Evolutionary conservation across 2,329 filamentous ascomycete species (phyloP).

Genomic region (Pestalotiopsis sp.): DNA sequence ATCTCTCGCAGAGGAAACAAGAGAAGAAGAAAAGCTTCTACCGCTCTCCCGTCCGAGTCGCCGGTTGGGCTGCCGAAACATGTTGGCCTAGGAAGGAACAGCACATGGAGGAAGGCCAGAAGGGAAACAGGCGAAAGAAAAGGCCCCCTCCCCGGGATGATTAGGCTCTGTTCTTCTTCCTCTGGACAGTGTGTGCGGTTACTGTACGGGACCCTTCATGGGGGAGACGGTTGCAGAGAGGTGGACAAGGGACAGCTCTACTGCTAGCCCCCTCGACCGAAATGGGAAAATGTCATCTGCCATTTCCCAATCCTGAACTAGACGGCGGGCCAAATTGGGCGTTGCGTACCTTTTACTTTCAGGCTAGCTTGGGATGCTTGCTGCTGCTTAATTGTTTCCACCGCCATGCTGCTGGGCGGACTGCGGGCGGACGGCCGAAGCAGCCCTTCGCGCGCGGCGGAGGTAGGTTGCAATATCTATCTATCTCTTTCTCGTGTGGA

Average conservation of each 20-base stretch:
- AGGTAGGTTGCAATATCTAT: too few species aligned
- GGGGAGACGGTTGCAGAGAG: neutral
- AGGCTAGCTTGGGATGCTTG: neutral
- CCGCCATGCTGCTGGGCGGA: neutral
- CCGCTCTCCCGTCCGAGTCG: neutral
- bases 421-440: too few species aligned
- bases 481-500: too few species aligned
- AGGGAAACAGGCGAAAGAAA: too few species aligned
- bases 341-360: neutral
- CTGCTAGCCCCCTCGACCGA: neutral
- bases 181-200: neutral
- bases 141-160: too few species aligned
- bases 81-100: too few species aligned
- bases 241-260: neutral
- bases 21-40: neutral
- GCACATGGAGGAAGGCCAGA: too few species aligned
- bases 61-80: neutral
- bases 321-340: neutral
- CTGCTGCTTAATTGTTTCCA: neutral
- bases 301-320: neutral
- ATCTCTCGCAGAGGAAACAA: neutral
- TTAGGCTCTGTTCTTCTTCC: too few species aligned
- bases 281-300: conserved; percentile 1
- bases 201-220: neutral
- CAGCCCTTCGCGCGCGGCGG: too few species aligned